Evolutionary conservation across 2,329 filamentous ascomycete genomes (phyloP).

Genomic region (Fulvia fulva): DNA sequence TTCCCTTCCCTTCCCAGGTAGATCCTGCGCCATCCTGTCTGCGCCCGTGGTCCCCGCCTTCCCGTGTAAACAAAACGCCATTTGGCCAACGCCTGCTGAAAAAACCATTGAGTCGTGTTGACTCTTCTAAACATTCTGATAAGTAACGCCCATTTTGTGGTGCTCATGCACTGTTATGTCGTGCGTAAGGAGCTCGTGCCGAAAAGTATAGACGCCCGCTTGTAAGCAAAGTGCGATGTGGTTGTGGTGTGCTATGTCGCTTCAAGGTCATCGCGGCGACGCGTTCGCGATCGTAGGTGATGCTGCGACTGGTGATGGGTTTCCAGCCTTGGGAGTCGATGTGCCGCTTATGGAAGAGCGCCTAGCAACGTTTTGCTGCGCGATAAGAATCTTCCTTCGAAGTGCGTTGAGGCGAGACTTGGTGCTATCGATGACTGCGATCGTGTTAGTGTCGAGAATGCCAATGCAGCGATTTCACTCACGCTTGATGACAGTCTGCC

Average conservation of each 20-base stretch:
- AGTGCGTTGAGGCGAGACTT: slow-evolving; percentile 40
- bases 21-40: not conserved
- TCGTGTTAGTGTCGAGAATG: slow-evolving; percentile 24
- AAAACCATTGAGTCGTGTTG: not conserved
- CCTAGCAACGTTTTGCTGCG: slow-evolving; percentile 36
- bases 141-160: not conserved
- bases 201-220: slow-evolving; percentile 1
- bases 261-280: slow-evolving; percentile 18
- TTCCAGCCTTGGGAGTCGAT: slow-evolving; percentile 18
- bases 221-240: not conserved
- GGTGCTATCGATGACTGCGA: slow-evolving; percentile 45
- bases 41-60: not conserved
- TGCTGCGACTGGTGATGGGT: slow-evolving; percentile 11
- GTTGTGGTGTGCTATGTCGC: not conserved
- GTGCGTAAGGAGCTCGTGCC: not conserved
- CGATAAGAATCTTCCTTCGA: slow-evolving; percentile 43
- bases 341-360: slow-evolving; percentile 20
- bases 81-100: slow-evolving; percentile 1
- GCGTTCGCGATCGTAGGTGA: slow-evolving; percentile 17
- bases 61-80: not conserved
- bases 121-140: not conserved
- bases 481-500: slow-evolving; percentile 70
- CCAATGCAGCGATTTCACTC: slow-evolving; percentile 37
- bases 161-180: slow-evolving; percentile 1
- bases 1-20: not conserved